A percentile compares a stretch with the other conserved stretches of the same genome.
Evolutionary conservation across 1,284 basidiomycete species (phyloP).

Genomic region (Ceratobasidium papillatum): DNA sequence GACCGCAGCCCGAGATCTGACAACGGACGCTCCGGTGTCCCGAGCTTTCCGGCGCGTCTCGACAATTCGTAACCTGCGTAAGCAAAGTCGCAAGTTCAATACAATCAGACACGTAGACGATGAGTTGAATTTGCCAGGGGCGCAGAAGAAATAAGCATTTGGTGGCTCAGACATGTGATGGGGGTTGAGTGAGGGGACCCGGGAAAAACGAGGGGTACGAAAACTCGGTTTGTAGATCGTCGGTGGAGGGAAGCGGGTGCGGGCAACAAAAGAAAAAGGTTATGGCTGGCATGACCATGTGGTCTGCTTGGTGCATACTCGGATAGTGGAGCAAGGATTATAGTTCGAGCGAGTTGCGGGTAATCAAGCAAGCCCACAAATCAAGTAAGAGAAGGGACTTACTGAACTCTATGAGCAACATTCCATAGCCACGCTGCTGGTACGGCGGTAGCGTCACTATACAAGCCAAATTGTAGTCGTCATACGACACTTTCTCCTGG

Average conservation of each 20-base stretch:
- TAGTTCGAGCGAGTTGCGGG: conserved; percentile 22
- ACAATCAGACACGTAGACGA: conserved; percentile 8
- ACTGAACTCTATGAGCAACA: conserved; percentile 99
- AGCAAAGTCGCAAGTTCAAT: conserved; percentile 25
- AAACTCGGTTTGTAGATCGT: conserved; percentile 6
- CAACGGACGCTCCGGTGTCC: conserved; percentile 94
- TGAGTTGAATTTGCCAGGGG: conserved; percentile 9
- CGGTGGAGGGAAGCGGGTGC: background rate
- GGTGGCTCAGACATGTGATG: conserved; percentile 27
- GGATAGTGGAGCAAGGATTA: conserved; percentile 15
- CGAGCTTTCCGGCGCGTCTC: conserved; percentile 75
- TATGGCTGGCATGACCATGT: background rate
- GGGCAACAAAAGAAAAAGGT: conserved; percentile 34
- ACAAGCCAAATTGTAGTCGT: conserved; percentile 97
- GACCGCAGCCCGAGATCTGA: conserved; percentile 92
- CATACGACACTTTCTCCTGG: conserved; percentile 96
- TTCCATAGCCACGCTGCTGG: conserved; percentile 90
- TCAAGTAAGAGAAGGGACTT: conserved; percentile 47
- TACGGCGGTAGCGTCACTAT: conserved; percentile 96
- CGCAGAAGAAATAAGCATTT: conserved; percentile 15
- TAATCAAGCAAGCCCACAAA: background rate
- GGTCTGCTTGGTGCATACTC: background rate
- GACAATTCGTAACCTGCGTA: conserved; percentile 88
- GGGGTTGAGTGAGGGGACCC: background rate
- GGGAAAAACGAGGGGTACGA: conserved; percentile 5